Percentiles rank a stretch among this genome's conserved stretches.
These are phyloP conservation scores for Pilasporangium apinafurcum DNA, from an alignment of 352 stramenopile species.

Conservation along the genomic window DNA sequence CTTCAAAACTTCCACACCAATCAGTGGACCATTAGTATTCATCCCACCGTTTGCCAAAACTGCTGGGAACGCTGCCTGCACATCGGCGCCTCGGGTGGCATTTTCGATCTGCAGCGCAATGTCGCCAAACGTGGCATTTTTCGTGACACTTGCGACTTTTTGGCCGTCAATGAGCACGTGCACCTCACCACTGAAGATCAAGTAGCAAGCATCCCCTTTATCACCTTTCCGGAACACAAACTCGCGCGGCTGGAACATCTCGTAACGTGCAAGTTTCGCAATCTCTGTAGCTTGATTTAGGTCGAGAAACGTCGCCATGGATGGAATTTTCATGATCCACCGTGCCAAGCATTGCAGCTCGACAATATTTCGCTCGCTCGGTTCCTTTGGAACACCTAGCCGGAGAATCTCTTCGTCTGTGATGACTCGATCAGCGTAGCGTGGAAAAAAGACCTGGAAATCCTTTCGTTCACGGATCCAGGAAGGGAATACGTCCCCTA, in stretches of 20 bases:
- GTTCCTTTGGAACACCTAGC: conserved; percentile 55
- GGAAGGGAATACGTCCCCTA: conserved; percentile 30
- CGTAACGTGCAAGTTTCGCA: conserved; percentile 52
- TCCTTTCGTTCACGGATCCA: conserved; percentile 77
- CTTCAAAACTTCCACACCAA: conserved; percentile 55
- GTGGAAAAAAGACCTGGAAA: conserved; percentile 68
- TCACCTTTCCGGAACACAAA: conserved; percentile 63
- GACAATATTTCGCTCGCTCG: conserved; percentile 57
- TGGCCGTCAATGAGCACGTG: conserved; percentile 58
- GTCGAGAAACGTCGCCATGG: conserved; percentile 58
- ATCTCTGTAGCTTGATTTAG: conserved; percentile 65
- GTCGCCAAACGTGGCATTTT: conserved; percentile 62
- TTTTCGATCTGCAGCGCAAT: conserved; percentile 70
- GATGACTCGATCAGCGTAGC: conserved; percentile 50
- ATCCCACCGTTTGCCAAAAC: not conserved
- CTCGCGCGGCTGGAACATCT: conserved; percentile 36
- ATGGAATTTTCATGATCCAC: conserved; percentile 75
- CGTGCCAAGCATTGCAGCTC: conserved; percentile 65
- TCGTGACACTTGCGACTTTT: conserved; percentile 44
- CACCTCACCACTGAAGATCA: conserved; percentile 54
- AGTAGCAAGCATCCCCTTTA: conserved; percentile 57
- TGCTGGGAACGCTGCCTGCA: conserved; percentile 23
- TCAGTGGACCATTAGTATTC: not conserved
- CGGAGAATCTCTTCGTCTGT: conserved; percentile 63
- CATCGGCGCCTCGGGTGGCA: conserved; percentile 59